Evolutionary conservation across 2,329 filamentous ascomycete species (phyloP).

Genomic region (Xylaria polymorpha): DNA sequence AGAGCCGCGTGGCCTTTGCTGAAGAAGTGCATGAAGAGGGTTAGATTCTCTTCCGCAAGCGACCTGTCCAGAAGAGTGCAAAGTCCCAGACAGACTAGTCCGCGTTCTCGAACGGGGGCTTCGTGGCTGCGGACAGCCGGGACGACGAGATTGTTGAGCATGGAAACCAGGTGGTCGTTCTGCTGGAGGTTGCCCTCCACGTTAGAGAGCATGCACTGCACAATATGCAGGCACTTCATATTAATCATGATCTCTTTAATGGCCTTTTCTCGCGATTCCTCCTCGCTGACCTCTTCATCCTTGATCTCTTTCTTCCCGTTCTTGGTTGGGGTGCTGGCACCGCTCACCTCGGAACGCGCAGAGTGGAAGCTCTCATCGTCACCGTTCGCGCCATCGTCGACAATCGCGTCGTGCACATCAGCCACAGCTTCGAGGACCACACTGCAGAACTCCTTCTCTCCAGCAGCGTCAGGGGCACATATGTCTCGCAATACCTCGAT

Average conservation of each 20-base stretch:
- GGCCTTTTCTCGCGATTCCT: constrained; percentile 77
- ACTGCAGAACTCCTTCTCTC: constrained; percentile 85
- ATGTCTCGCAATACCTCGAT: constrained; percentile 85
- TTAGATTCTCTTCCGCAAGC: constrained; percentile 90
- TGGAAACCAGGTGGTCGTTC: constrained; percentile 92
- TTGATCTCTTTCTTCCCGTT: constrained; percentile 55
- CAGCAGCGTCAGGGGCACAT: constrained; percentile 78
- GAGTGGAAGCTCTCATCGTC: constrained; percentile 91
- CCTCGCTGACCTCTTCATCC: constrained; percentile 64
- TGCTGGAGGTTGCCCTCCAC: constrained; percentile 88
- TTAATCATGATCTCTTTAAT: constrained; percentile 95
- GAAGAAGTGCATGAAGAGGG: constrained; percentile 95
- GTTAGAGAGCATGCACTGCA: constrained; percentile 96
- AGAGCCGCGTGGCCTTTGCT: constrained; percentile 89
- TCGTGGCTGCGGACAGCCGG: constrained; percentile 95
- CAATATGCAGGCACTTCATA: constrained; percentile 97
- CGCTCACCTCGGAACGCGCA: constrained; percentile 84
- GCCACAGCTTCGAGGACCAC: constrained; percentile 92
- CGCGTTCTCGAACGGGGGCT: constrained; percentile 89
- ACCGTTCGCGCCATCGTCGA: constrained; percentile 70
- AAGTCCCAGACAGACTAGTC: constrained; percentile 87
- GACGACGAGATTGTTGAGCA: constrained; percentile 96
- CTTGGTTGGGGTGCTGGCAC: constrained; percentile 67
- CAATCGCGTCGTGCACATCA: constrained; percentile 95
- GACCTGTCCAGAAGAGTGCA: constrained; percentile 92